Percentiles rank a stretch among this genome's conserved stretches.
Conservation (phyloP, 2,329 filamentous ascomycete species). For the Verticillium nubilum region DNA sequence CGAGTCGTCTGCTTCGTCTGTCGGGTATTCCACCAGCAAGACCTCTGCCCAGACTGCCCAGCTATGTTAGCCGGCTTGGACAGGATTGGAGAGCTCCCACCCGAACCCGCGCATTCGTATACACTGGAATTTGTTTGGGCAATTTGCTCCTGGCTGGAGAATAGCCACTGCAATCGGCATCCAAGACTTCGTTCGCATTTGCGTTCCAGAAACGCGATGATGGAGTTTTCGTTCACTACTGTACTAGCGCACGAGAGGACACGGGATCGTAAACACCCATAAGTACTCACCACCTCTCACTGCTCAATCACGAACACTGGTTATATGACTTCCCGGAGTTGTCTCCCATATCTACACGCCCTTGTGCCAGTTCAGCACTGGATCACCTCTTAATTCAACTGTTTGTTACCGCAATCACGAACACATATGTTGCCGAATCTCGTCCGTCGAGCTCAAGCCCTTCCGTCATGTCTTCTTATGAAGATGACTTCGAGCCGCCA, state of each 20-base stretch:
- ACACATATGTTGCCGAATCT: too few species aligned
- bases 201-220: neutral
- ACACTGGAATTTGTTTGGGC: neutral
- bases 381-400: too few species aligned
- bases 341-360: too few species aligned
- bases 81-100: neutral
- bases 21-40: neutral
- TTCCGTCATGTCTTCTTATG: neutral
- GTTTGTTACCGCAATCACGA: too few species aligned
- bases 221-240: too few species aligned
- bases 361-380: too few species aligned
- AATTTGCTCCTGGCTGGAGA: neutral
- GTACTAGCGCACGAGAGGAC: too few species aligned
- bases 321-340: too few species aligned
- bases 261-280: too few species aligned
- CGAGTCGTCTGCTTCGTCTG: neutral
- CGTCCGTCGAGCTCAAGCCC: too few species aligned
- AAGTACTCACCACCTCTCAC: too few species aligned
- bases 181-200: neutral
- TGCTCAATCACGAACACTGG: too few species aligned
- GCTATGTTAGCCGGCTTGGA: neutral
- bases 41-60: neutral
- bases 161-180: neutral
- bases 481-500: neutral
- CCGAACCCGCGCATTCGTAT: neutral